Evolutionary conservation across 345 rosid genomes (phyloP).

Genomic region (Brassica nigra): DNA sequence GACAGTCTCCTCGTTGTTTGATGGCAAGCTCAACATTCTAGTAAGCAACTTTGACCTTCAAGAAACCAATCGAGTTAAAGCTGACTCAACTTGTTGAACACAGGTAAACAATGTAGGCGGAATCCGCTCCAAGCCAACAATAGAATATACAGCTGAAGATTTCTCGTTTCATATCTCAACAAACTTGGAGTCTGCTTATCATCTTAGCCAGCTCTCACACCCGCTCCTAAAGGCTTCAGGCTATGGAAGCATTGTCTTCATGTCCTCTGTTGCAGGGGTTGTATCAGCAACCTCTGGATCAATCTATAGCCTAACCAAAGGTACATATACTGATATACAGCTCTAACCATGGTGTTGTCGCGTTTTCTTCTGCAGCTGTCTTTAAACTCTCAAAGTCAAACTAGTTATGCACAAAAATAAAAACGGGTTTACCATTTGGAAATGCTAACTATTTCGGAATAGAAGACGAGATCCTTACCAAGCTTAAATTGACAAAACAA

Average conservation of each 20-base stretch:
- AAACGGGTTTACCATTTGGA: too few species aligned
- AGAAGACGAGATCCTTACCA: too few species aligned
- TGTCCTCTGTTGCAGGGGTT: conserved; percentile 47
- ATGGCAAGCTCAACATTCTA: conserved; percentile 32
- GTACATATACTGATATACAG: conserved; percentile 1
- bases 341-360: background rate
- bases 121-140: conserved; percentile 41
- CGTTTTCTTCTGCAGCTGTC: too few species aligned
- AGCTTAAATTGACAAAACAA: too few species aligned
- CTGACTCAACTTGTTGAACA: background rate
- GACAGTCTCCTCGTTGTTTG: conserved; percentile 6
- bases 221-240: conserved; percentile 55
- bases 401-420: too few species aligned
- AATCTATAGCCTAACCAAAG: conserved; percentile 46
- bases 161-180: conserved; percentile 41
- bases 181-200: conserved; percentile 52
- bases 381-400: too few species aligned
- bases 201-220: conserved; percentile 55
- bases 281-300: conserved; percentile 28
- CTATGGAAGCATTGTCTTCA: conserved; percentile 52
- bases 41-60: conserved; percentile 18
- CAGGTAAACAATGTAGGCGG: conserved; percentile 61
- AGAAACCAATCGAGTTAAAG: background rate
- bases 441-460: too few species aligned
- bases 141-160: conserved; percentile 50